A percentile compares a stretch with the other conserved stretches of the same genome.
These are phyloP conservation scores for Aureobasidium pullulans DNA, from an alignment of 2,329 filamentous ascomycete species.

Conservation along the genomic window DNA sequence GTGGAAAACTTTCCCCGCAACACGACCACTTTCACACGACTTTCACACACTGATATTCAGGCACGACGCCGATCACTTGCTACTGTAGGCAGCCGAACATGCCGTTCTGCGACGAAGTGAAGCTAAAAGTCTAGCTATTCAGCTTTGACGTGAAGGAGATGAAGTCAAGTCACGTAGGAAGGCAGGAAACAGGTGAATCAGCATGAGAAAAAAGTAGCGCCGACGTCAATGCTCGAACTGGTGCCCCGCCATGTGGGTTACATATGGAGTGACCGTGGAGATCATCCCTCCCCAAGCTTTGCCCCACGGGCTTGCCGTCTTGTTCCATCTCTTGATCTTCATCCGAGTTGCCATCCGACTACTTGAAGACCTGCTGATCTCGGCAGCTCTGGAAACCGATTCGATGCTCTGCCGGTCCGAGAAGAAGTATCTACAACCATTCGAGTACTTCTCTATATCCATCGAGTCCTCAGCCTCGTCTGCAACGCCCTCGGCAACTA, in stretches of 20 bases:
- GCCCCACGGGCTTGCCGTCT: not conserved
- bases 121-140: not conserved
- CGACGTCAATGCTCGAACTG: not conserved
- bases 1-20: not conserved
- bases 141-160: not conserved
- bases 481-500: no score
- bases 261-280: not conserved
- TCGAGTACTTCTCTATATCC: not conserved
- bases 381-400: not conserved
- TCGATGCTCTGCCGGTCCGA: not conserved
- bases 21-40: not conserved
- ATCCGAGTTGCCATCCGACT: not conserved
- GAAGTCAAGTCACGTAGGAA: not conserved
- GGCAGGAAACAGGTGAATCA: not conserved
- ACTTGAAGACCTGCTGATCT: not conserved
- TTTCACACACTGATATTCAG: not conserved
- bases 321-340: not conserved
- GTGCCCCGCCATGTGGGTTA: conserved; percentile 4
- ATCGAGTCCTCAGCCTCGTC: not conserved
- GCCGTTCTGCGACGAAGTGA: no score
- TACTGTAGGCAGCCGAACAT: no score
- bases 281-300: not conserved
- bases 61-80: no score
- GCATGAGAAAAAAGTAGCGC: not conserved
- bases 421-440: not conserved